phyloP scores from a whole-genome alignment of 192 early-diverging fungal genomes.

The Kickxella alabastrina region DNA sequence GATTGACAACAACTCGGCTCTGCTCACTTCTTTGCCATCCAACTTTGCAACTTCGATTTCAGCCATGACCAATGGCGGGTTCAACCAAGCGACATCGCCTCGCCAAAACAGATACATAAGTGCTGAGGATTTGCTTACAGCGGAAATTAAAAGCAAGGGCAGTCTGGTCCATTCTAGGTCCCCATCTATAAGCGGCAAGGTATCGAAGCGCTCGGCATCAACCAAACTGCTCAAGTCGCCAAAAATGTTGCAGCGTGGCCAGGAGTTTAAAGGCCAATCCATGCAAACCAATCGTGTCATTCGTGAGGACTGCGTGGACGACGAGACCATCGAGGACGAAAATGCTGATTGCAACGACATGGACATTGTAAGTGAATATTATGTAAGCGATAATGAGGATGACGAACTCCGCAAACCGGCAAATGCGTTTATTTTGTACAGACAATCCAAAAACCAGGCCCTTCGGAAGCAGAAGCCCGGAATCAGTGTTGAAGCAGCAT shows the following conservation, averaged over 20 bases:
- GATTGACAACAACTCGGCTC: neutral
- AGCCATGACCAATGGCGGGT: neutral
- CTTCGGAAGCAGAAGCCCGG: slow-evolving; percentile 17
- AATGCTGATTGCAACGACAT: neutral
- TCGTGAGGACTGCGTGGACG: slow-evolving; percentile 2
- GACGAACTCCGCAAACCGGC: slow-evolving; percentile 34
- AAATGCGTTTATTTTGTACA: slow-evolving; percentile 46
- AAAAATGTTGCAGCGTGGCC: neutral
- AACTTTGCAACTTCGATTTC: neutral
- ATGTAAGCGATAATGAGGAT: slow-evolving; percentile 7
- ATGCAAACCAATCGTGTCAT: neutral
- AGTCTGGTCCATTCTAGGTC: neutral
- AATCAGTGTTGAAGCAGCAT: slow-evolving; percentile 32
- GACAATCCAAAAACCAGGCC: slow-evolving; percentile 17
- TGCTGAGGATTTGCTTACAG: neutral
- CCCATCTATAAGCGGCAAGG: neutral
- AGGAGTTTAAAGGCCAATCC: neutral
- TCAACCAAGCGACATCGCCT: slow-evolving; percentile 1
- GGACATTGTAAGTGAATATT: neutral
- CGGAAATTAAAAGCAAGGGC: neutral
- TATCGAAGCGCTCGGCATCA: slow-evolving; percentile 2
- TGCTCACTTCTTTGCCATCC: neutral
- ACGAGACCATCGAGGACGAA: slow-evolving; percentile 3
- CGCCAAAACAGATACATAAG: neutral
- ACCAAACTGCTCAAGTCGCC: neutral